Percentiles rank a stretch among this genome's conserved stretches.
phyloP scores from a whole-genome alignment of 139 green algal species.

The Deuterostichococcus epilithicus region DNA sequence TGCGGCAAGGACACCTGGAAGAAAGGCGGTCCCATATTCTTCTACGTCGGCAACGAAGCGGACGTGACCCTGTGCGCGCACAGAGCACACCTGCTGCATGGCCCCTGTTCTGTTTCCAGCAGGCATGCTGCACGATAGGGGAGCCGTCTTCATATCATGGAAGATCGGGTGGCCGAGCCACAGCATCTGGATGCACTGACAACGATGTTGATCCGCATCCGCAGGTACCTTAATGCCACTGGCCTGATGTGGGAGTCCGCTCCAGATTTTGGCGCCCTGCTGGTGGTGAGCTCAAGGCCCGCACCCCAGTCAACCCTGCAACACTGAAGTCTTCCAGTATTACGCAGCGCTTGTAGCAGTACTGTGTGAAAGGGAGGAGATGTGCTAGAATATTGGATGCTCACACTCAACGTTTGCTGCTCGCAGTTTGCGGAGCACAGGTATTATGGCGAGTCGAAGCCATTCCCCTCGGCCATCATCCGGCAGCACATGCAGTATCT shows the following conservation, averaged over 20 bases:
- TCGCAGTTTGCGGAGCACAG: conserved; percentile 47
- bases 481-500: conserved; percentile 47
- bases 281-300: conserved; percentile 15
- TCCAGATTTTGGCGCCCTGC: conserved; percentile 27
- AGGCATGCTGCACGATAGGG: no score
- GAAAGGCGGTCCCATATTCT: conserved; percentile 64
- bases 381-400: no score
- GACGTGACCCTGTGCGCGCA: conserved; percentile 65
- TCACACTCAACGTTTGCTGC: no score
- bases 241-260: conserved; percentile 68
- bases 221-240: conserved; percentile 48
- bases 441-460: conserved; percentile 32
- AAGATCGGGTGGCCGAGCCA: no score
- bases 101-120: no score
- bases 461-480: conserved; percentile 16
- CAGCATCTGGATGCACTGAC: no score
- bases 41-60: conserved; percentile 88
- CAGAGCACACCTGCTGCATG: conserved; percentile 1
- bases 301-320: no score
- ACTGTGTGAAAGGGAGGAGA: no score
- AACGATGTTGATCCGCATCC: no score
- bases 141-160: no score
- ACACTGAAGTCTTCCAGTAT: no score
- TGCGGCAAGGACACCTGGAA: conserved; percentile 62
- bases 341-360: no score